phyloP scores from a whole-genome alignment of 169 alveolate species.

The Plasmodium malariae region DNA sequence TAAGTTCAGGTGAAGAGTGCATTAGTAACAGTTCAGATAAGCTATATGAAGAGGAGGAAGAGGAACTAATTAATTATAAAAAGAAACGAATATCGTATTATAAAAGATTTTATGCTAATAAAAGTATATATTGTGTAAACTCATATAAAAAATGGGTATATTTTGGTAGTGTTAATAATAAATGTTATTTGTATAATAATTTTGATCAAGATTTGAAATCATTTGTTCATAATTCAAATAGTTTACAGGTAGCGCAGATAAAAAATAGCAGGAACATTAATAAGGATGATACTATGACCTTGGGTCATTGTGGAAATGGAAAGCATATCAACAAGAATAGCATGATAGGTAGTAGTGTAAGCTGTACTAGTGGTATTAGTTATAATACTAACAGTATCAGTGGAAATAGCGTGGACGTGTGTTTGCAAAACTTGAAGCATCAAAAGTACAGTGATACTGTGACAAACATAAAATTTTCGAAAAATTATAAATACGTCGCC shows the following conservation, averaged over 20 bases:
- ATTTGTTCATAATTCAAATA: not conserved
- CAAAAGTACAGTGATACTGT: slow-evolving; percentile 74
- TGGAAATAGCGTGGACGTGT: not conserved
- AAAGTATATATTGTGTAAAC: slow-evolving; percentile 63
- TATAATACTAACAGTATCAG: not conserved
- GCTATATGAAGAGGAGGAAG: not conserved
- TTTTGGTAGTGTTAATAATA: slow-evolving; percentile 71
- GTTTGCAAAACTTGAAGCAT: slow-evolving; percentile 17
- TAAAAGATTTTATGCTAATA: slow-evolving; percentile 48
- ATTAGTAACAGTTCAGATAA: slow-evolving; percentile 1
- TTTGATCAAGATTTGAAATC: slow-evolving; percentile 33
- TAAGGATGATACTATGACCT: no score
- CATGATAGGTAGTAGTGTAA: no score
- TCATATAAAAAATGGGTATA: slow-evolving; percentile 61
- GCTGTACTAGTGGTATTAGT: no score
- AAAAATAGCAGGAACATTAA: not conserved
- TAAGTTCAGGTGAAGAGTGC: slow-evolving; percentile 31
- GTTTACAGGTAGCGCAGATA: not conserved
- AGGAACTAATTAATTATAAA: slow-evolving; percentile 25
- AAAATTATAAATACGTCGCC: slow-evolving; percentile 33
- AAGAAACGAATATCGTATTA: slow-evolving; percentile 25
- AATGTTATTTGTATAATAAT: slow-evolving; percentile 38
- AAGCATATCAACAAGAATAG: no score
- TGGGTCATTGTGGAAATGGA: no score
- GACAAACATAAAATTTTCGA: slow-evolving; percentile 60